Conservation (phyloP, 768 basidiomycete species). For the Kwoniella sp. region DNA sequence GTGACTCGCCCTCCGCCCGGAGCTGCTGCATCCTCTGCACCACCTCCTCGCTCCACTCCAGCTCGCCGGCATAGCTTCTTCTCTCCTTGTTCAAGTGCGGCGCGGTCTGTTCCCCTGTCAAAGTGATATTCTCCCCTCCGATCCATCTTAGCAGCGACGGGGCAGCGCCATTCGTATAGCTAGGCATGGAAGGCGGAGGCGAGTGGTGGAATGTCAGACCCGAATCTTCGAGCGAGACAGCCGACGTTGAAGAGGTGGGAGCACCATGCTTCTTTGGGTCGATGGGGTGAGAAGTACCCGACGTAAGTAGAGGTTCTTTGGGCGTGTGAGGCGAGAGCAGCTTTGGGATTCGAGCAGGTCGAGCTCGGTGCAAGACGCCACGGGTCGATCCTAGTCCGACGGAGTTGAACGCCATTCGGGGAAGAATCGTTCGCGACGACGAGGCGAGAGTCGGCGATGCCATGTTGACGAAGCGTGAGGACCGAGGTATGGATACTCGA, state of each 20-base stretch:
- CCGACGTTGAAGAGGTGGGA: conserved; percentile 8
- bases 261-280: conserved; percentile 15
- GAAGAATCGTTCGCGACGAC: conserved; percentile 19
- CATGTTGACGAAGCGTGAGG: conserved; percentile 8
- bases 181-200: conserved; percentile 50
- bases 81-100: conserved; percentile 26
- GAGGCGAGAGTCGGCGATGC: conserved; percentile 20
- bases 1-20: conserved; percentile 40
- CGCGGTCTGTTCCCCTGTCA: conserved; percentile 45
- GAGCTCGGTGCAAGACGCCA: conserved; percentile 49
- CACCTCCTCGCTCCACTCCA: conserved; percentile 36
- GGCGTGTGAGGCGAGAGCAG: conserved; percentile 43
- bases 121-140: conserved; percentile 29
- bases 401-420: conserved; percentile 1
- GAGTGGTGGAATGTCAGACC: conserved; percentile 49
- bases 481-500: too few species aligned
- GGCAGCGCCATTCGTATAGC: conserved; percentile 44
- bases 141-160: conserved; percentile 50
- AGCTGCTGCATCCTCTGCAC: conserved; percentile 37
- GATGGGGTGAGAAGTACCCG: conserved; percentile 46
- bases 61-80: conserved; percentile 8
- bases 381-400: conserved; percentile 23
- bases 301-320: conserved; percentile 41
- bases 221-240: conserved; percentile 23
- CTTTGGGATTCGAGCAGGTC: conserved; percentile 43